phyloP scores from a whole-genome alignment of 768 basidiomycete species.

The Boletus insuetus region DNA sequence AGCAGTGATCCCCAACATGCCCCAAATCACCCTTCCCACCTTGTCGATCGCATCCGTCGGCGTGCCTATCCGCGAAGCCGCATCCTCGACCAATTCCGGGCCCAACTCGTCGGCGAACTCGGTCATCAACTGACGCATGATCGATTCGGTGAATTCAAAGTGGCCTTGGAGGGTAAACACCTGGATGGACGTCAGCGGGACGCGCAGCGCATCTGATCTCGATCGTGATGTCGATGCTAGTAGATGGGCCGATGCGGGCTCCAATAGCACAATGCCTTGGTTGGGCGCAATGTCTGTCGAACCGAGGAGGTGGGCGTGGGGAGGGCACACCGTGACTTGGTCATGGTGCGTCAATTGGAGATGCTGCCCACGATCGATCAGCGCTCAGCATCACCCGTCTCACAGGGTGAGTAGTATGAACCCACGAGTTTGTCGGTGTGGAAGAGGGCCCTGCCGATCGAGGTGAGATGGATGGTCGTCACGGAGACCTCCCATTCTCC shows the following conservation, averaged over 20 bases:
- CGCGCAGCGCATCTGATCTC: no score
- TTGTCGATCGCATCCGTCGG: neutral
- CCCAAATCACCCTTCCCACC: neutral
- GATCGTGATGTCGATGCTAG: no score
- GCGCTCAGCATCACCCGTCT: no score
- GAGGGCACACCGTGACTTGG: conserved; percentile 66
- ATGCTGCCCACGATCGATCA: conserved; percentile 39
- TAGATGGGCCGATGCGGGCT: conserved; percentile 3
- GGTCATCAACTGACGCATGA: neutral
- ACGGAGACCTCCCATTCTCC: conserved; percentile 88
- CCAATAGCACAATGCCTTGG: conserved; percentile 70
- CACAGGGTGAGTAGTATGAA: no score
- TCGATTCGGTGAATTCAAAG: neutral
- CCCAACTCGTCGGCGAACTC: no score
- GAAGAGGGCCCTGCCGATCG: conserved; percentile 67
- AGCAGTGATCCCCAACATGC: neutral
- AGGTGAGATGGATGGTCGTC: conserved; percentile 61
- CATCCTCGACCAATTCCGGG: neutral
- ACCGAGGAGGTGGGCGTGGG: conserved; percentile 58
- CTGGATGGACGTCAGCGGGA: no score
- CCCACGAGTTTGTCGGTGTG: conserved; percentile 43
- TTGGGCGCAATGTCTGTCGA: conserved; percentile 54
- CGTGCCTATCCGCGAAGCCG: neutral
- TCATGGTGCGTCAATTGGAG: conserved; percentile 89
- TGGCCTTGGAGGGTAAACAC: neutral